phyloP scores from a whole-genome alignment of 75 land plant genomes.

The Selaginella tamariscina region DNA sequence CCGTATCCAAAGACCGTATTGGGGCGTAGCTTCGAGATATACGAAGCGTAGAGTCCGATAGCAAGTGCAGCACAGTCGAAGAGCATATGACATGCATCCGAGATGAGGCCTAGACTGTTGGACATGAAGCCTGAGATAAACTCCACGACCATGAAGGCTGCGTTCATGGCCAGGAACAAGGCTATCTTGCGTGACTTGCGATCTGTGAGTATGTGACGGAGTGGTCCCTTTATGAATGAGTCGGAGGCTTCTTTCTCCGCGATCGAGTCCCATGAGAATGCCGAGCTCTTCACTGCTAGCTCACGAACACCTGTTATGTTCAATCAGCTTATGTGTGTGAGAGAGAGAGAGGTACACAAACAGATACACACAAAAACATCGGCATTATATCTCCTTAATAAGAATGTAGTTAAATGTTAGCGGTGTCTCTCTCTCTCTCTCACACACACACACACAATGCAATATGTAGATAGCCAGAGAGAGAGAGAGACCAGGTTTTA shows the following conservation, averaged over 20 bases:
- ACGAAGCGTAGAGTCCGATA: slow-evolving; percentile 89
- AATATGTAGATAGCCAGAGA: no score
- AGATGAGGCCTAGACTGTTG: slow-evolving; percentile 91
- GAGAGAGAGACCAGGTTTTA: no score
- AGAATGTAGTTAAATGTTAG: no score
- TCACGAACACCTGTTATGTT: slow-evolving; percentile 43
- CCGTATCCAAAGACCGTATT: slow-evolving; percentile 75
- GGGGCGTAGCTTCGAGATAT: slow-evolving; percentile 70
- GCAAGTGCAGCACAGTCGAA: slow-evolving; percentile 96
- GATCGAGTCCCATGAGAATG: slow-evolving; percentile 24
- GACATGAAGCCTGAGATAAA: slow-evolving; percentile 88
- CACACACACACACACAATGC: no score
- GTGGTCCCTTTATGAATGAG: slow-evolving; percentile 36
- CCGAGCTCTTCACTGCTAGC: slow-evolving; percentile 19
- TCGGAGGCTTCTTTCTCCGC: slow-evolving; percentile 26
- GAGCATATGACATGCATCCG: slow-evolving; percentile 95
- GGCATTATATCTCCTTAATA: no score
- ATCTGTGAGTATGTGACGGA: slow-evolving; percentile 60
- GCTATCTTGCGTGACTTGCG: slow-evolving; percentile 78
- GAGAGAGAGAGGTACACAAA: no score
- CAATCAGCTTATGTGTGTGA: no score
- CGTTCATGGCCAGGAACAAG: slow-evolving; percentile 68
- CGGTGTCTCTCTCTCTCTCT: no score
- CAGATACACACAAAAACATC: no score
- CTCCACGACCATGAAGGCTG: slow-evolving; percentile 86